These are phyloP conservation scores for Leersia perrieri DNA, from an alignment of 176 grass and related monocot species.

Conservation along the genomic window DNA sequence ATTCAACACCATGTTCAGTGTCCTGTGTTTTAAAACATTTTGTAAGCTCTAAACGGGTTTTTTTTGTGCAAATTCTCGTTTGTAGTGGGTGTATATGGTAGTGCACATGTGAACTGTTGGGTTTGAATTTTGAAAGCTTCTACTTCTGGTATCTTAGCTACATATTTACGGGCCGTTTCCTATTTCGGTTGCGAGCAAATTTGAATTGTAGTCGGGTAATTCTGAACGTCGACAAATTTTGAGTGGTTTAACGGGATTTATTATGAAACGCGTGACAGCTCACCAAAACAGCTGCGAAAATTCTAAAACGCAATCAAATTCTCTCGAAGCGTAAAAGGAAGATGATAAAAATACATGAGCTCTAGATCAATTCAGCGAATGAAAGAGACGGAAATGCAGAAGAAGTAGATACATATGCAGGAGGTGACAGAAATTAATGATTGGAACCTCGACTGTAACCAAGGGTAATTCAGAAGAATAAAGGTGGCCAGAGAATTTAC, in stretches of 20 bases:
- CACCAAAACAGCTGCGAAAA: not conserved
- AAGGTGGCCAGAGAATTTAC: slow-evolving; percentile 29
- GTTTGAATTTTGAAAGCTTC: slow-evolving; percentile 5
- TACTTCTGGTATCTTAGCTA: slow-evolving; percentile 5
- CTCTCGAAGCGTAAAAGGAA: not conserved
- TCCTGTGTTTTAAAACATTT: not conserved
- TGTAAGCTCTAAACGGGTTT: not conserved
- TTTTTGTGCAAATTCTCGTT: slow-evolving; percentile 12
- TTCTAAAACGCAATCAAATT: not conserved
- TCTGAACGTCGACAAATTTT: slow-evolving; percentile 3
- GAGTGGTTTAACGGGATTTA: slow-evolving; percentile 11
- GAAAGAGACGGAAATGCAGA: slow-evolving; percentile 6
- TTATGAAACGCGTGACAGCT: not conserved
- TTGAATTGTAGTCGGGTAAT: not conserved
- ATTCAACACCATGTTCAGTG: slow-evolving; percentile 29
- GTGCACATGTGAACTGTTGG: not conserved
- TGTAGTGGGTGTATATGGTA: not conserved
- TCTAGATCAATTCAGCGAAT: not conserved
- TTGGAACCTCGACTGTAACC: not conserved
- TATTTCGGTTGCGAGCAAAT: not conserved
- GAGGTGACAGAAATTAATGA: not conserved
- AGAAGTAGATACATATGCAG: not conserved
- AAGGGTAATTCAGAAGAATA: not conserved
- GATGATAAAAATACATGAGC: not conserved
- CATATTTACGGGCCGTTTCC: not conserved